A percentile compares a stretch with the other conserved stretches of the same genome.
Evolutionary conservation across 2,329 filamentous ascomycete genomes (phyloP).

Genomic region (Aspergillus brunneoviolaceus): DNA sequence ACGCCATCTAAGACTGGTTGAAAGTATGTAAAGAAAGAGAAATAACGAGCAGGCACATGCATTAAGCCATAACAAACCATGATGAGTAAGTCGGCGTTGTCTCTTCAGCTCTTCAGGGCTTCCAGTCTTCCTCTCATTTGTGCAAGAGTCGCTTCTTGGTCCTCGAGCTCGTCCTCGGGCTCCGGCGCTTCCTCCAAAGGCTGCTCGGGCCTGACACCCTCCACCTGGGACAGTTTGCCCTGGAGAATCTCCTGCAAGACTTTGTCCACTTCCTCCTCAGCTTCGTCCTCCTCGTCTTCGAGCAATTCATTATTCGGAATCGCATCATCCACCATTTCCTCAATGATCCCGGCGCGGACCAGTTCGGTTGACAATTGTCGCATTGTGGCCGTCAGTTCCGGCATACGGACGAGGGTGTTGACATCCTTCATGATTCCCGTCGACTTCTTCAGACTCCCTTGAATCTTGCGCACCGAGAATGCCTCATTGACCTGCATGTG

Average conservation of each 20-base stretch:
- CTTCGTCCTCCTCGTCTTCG: slow-evolving; percentile 71
- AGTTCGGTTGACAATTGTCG: slow-evolving; percentile 80
- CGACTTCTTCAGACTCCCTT: slow-evolving; percentile 81
- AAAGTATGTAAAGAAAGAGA: neutral
- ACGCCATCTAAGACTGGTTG: neutral
- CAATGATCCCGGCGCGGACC: slow-evolving; percentile 92
- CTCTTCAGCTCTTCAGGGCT: slow-evolving; percentile 75
- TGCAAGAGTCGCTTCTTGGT: slow-evolving; percentile 85
- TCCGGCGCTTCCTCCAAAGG: slow-evolving; percentile 54
- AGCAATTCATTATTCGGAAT: slow-evolving; percentile 72
- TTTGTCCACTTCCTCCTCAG: slow-evolving; percentile 86
- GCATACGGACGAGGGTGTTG: slow-evolving; percentile 78
- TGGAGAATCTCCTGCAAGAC: slow-evolving; percentile 87
- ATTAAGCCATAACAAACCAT: neutral
- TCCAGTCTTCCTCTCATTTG: slow-evolving; percentile 92
- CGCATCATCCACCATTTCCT: slow-evolving; percentile 91
- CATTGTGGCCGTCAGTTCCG: slow-evolving; percentile 88
- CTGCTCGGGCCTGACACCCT: slow-evolving; percentile 55
- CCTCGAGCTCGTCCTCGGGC: slow-evolving; percentile 72
- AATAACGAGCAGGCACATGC: slow-evolving; percentile 4
- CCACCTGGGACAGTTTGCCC: slow-evolving; percentile 70
- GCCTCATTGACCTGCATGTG: slow-evolving; percentile 98
- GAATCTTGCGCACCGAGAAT: slow-evolving; percentile 92
- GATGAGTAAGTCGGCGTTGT: neutral
- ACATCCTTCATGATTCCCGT: slow-evolving; percentile 98